Evolutionary conservation across 768 basidiomycete species (phyloP).

Genomic region (Agaricus blazei): DNA sequence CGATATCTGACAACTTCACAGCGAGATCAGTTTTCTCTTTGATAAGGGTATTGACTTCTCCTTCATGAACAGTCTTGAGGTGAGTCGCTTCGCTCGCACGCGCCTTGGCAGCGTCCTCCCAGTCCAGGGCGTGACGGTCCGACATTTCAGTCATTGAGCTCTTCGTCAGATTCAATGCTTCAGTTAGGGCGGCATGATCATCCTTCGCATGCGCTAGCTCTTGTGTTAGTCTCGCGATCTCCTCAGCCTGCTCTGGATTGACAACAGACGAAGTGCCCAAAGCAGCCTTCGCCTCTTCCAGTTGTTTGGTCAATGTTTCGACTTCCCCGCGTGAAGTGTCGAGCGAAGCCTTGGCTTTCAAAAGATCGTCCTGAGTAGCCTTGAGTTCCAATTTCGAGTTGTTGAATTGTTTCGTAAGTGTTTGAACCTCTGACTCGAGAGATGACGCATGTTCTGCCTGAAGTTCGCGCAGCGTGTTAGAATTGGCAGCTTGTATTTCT

Average conservation of each 20-base stretch:
- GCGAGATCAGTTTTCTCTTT: conserved; percentile 60
- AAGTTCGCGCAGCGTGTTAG: conserved; percentile 53
- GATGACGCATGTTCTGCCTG: conserved; percentile 58
- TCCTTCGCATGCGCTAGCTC: conserved; percentile 64
- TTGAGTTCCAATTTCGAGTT: conserved; percentile 68
- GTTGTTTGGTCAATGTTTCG: conserved; percentile 52
- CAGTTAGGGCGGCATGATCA: conserved; percentile 60
- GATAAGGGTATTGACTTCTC: conserved; percentile 51
- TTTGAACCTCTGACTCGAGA: conserved; percentile 51
- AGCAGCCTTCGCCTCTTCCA: conserved; percentile 54
- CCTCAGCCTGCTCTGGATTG: conserved; percentile 45
- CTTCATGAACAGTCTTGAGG: conserved; percentile 53
- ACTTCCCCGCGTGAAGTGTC: conserved; percentile 50
- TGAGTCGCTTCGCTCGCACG: conserved; percentile 70
- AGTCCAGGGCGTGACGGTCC: conserved; percentile 60
- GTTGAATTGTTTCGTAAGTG: conserved; percentile 58
- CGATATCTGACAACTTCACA: conserved; percentile 63
- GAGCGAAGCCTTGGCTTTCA: conserved; percentile 63
- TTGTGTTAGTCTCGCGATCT: conserved; percentile 49
- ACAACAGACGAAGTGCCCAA: conserved; percentile 32
- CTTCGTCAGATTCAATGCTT: conserved; percentile 64
- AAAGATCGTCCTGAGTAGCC: conserved; percentile 79
- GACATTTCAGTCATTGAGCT: conserved; percentile 68
- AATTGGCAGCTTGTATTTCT: conserved; percentile 62
- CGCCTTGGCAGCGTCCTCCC: conserved; percentile 68